A percentile compares a stretch with the other conserved stretches of the same genome.
phyloP scores from a whole-genome alignment of 2,329 filamentous ascomycete genomes.

The Xylaria sp. region DNA sequence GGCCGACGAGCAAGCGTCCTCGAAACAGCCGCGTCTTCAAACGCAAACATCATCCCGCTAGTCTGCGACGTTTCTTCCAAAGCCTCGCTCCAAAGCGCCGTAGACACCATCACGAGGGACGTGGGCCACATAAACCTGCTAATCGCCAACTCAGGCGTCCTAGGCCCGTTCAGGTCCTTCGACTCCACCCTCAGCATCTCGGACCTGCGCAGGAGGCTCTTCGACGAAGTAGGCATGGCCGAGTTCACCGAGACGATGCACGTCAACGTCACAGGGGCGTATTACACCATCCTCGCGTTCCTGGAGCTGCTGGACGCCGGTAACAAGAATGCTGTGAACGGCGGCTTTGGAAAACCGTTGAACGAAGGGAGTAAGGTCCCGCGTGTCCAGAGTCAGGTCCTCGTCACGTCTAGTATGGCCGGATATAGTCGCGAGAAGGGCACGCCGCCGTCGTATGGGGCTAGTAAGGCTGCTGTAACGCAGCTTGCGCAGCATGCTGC shows the following conservation, averaged over 20 bases:
- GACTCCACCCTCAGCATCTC: slow-evolving; percentile 61
- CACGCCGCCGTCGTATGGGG: slow-evolving; percentile 20
- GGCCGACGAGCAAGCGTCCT: slow-evolving; percentile 56
- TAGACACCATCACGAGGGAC: slow-evolving; percentile 63
- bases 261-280: slow-evolving; percentile 73
- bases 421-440: slow-evolving; percentile 27
- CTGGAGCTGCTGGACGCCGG: slow-evolving; percentile 73
- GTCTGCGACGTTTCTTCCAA: slow-evolving; percentile 57
- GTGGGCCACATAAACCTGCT: slow-evolving; percentile 61
- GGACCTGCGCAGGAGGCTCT: slow-evolving; percentile 55
- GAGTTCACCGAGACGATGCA: slow-evolving; percentile 68
- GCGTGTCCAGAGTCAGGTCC: slow-evolving; percentile 55
- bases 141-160: slow-evolving; percentile 33
- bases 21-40: slow-evolving; percentile 28
- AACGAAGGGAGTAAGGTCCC: slow-evolving; percentile 42
- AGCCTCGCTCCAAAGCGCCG: slow-evolving; percentile 67
- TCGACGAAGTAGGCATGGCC: slow-evolving; percentile 52
- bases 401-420: slow-evolving; percentile 75
- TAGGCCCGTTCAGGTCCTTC: slow-evolving; percentile 56
- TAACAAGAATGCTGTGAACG: slow-evolving; percentile 55
- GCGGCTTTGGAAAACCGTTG: slow-evolving; percentile 46
- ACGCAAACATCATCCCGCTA: slow-evolving; percentile 48
- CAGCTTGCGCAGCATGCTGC: slow-evolving; percentile 75
- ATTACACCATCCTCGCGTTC: slow-evolving; percentile 75
- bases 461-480: slow-evolving; percentile 70